A percentile compares a stretch with the other conserved stretches of the same genome.
phyloP scores from a whole-genome alignment of 2,329 filamentous ascomycete species.

The Lasiodiplodia citricola region DNA sequence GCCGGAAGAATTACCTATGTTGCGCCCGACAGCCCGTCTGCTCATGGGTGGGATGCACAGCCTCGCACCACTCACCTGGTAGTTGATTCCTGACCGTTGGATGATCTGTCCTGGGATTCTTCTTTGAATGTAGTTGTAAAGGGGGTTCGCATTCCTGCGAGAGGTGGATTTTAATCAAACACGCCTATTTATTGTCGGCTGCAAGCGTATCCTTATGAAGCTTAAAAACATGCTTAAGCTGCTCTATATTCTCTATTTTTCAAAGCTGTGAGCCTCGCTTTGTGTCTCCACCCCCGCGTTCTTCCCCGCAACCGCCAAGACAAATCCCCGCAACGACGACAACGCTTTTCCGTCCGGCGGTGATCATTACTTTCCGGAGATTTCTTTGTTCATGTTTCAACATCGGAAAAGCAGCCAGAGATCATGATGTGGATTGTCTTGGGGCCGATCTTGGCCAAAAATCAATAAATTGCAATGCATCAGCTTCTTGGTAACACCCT shows the following conservation, averaged over 20 bases:
- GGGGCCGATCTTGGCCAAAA: constrained; percentile 6
- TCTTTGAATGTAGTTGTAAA: too few species aligned
- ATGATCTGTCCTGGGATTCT: not conserved
- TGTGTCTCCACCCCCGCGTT: constrained; percentile 2
- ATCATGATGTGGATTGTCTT: not conserved
- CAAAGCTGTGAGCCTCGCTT: not conserved
- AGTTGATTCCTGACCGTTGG: not conserved
- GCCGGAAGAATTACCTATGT: constrained; percentile 8
- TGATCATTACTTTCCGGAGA: not conserved
- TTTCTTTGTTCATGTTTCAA: not conserved
- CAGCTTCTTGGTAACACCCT: not conserved
- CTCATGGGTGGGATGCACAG: not conserved
- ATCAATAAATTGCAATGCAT: not conserved
- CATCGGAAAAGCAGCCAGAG: not conserved
- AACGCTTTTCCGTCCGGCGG: constrained; percentile 9
- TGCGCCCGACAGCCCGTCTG: not conserved
- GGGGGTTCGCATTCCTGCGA: not conserved
- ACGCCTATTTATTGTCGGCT: too few species aligned
- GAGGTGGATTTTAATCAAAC: not conserved
- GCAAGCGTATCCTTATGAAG: too few species aligned
- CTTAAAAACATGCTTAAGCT: not conserved
- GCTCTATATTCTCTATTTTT: not conserved
- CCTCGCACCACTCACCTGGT: not conserved
- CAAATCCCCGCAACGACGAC: constrained; percentile 3
- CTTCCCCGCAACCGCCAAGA: constrained; percentile 22